phyloP scores from a whole-genome alignment of 305 asterid species.

The Fraxinus nigra region DNA sequence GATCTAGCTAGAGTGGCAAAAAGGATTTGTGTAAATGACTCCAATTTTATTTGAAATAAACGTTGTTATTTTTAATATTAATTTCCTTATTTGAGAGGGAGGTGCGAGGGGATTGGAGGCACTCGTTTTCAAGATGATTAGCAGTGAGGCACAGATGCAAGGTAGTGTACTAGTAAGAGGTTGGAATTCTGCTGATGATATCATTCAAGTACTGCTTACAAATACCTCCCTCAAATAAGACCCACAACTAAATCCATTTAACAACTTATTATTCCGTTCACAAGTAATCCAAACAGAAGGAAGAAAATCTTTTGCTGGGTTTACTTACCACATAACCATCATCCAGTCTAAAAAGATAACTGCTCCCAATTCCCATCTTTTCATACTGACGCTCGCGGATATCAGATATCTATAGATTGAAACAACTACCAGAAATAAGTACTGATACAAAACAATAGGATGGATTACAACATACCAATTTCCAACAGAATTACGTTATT shows the following conservation, averaged over 20 bases:
- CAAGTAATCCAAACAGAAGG: constrained; percentile 15
- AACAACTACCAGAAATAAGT: background rate
- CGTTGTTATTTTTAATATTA: background rate
- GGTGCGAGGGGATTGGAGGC: background rate
- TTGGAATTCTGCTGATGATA: background rate
- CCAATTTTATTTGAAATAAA: background rate
- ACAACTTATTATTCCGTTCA: background rate
- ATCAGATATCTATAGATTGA: constrained; percentile 71
- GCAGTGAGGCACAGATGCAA: background rate
- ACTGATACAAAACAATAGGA: background rate
- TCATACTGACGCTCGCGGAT: constrained; percentile 88
- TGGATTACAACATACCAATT: background rate
- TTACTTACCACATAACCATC: constrained; percentile 96
- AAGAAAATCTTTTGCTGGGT: constrained; percentile 13
- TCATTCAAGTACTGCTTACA: background rate
- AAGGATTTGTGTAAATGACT: background rate
- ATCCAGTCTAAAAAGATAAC: constrained; percentile 97
- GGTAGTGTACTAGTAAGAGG: background rate
- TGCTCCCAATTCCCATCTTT: constrained; percentile 98
- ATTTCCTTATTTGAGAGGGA: background rate
- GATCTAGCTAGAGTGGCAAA: background rate
- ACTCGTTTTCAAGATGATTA: background rate
- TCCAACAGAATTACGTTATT: background rate
- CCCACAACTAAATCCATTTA: background rate
- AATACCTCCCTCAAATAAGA: background rate